Base-by-base conservation (phyloP, 2,329 filamentous ascomycete genomes). In the Thermomyces lanuginosus region DNA sequence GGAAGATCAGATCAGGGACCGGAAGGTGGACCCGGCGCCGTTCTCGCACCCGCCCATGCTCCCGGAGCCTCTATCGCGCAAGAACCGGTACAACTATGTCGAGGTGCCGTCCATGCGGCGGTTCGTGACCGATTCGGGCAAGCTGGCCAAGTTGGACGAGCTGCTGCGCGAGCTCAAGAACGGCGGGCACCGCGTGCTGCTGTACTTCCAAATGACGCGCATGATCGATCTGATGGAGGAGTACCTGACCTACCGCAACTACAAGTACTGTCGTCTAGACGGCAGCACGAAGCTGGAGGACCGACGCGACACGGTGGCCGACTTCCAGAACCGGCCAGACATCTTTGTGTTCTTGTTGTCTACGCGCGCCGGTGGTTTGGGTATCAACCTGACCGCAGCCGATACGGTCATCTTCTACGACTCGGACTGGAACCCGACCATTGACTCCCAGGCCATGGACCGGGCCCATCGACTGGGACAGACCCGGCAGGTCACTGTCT, bases 191-290 rank as follows among this genome's bases (percentile, higher is more conserved):
- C 83, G 89, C 45, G 89, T 98, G 12, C 64, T 98, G 28, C 63
- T 98, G 11, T 98, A 98, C 65, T 98, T 98, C 79, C 89, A 98
- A 63, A 98, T 98, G 89, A 98, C 89, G 3, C 79, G 81, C 47
- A 98, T 98, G 89, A 95, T 98, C 47, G 86, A 98, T 51, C 63
- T 98, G 34, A 95, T 95, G 80, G 89, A 98, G 53, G 89, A 98
- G 56, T 98, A 95, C 43, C 64, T 98, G 32, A 95, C 89, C 0
- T 95, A 95, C 60, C 81, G 89, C 50, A 93, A 95, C 58, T 95
- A 92, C 73, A 93, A 92, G 55, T 98, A 93, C 58, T 91, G 86
- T 45, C 80, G 89, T 33, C 67, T 98, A 22, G 89, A 98, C 45
- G 89, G 89, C 48, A 92, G 83, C 10, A 98, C 89, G 22, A 98